Percentiles rank a stretch among this genome's conserved stretches.
phyloP scores from a whole-genome alignment of 768 basidiomycete genomes.

The Trametopsis cervina region DNA sequence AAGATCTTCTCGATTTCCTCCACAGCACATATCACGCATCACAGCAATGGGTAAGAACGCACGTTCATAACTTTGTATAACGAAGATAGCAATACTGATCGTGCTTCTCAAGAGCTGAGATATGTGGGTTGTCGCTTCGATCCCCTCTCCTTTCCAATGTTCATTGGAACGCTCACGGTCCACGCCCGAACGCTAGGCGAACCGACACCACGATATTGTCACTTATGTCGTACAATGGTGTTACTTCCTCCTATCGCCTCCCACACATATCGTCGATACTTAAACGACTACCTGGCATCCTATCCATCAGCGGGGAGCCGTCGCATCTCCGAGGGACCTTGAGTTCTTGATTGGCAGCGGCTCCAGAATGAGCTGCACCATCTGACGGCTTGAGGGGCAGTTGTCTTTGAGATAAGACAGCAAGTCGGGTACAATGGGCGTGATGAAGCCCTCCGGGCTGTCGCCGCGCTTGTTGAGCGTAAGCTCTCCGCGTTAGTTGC shows the following conservation, averaged over 20 bases:
- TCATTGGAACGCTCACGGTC: not conserved
- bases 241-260: constrained; percentile 1
- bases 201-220: constrained; percentile 1
- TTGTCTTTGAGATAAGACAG: not conserved
- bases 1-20: too few relatives aligned
- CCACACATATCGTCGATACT: not conserved
- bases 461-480: not conserved
- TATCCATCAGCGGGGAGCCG: not conserved
- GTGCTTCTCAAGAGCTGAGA: too few relatives aligned
- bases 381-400: not conserved
- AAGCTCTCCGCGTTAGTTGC: not conserved
- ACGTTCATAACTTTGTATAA: too few relatives aligned
- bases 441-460: constrained; percentile 2
- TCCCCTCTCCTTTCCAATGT: too few relatives aligned
- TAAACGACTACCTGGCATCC: not conserved
- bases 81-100: too few relatives aligned
- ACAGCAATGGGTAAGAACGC: too few relatives aligned
- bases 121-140: too few relatives aligned
- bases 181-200: constrained; percentile 1
- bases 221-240: constrained; percentile 7
- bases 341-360: constrained; percentile 1
- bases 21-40: too few relatives aligned
- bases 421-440: constrained; percentile 1
- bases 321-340: constrained; percentile 1
- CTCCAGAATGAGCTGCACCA: not conserved